A percentile compares a stretch with the other conserved stretches of the same genome.
phyloP scores from a whole-genome alignment of 1,284 basidiomycete genomes.

The Rhizoctonia solani region DNA sequence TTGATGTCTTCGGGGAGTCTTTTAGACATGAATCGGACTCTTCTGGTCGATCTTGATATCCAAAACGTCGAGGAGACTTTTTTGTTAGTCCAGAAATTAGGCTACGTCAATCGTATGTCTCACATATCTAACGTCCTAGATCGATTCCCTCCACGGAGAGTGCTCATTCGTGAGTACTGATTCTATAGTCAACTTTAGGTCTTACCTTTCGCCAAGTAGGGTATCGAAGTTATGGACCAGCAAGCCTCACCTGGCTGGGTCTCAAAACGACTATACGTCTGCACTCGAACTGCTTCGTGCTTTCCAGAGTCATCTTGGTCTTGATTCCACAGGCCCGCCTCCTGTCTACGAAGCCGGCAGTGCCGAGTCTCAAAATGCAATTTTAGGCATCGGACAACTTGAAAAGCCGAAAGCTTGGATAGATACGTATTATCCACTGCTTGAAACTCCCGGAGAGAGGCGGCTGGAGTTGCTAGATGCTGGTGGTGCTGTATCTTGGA shows the following conservation, averaged over 20 bases:
- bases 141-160: neutral
- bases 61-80: neutral
- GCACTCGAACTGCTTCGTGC: conserved; percentile 53
- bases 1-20: too few relatives aligned
- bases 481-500: conserved; percentile 61
- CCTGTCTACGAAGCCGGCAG: conserved; percentile 71
- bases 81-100: neutral
- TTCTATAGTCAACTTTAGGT: neutral
- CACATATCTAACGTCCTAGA: neutral
- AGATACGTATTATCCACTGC: conserved; percentile 78
- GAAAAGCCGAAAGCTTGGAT: conserved; percentile 65
- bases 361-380: conserved; percentile 63
- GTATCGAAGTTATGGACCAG: conserved; percentile 12
- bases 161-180: neutral
- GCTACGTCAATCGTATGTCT: neutral
- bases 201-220: neutral
- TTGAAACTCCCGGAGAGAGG: conserved; percentile 74
- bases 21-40: too few relatives aligned
- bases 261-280: conserved; percentile 11
- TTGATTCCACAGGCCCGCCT: conserved; percentile 50
- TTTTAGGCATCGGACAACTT: conserved; percentile 54
- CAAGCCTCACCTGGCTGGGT: conserved; percentile 21
- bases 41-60: neutral
- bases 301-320: conserved; percentile 64
- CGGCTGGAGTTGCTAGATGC: conserved; percentile 62